phyloP scores from a whole-genome alignment of 2,329 filamentous ascomycete species.

The Lomentospora prolificans region DNA sequence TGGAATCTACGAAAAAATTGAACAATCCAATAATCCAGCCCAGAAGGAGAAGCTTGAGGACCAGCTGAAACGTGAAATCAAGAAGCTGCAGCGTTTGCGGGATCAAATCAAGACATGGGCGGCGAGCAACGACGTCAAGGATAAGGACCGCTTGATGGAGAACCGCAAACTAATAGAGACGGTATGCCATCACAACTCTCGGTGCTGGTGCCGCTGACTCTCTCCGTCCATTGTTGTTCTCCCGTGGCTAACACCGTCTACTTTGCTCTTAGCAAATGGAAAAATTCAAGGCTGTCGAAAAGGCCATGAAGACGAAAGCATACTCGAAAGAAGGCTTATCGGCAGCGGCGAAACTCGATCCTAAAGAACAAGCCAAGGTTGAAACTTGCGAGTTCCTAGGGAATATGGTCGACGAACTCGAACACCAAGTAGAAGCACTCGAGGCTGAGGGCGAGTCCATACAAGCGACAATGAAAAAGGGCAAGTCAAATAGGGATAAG shows the following conservation, averaged over 20 bases:
- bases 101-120: slow-evolving; percentile 99
- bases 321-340: slow-evolving; percentile 97
- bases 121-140: slow-evolving; percentile 97
- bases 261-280: slow-evolving; percentile 77
- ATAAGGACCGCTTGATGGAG: slow-evolving; percentile 91
- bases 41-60: slow-evolving; percentile 99
- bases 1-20: slow-evolving; percentile 94
- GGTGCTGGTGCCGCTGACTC: too few relatives aligned
- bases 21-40: slow-evolving; percentile 79
- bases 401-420: slow-evolving; percentile 81
- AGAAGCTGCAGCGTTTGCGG: slow-evolving; percentile 93
- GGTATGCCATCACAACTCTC: slow-evolving; percentile 42
- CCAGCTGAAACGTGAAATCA: slow-evolving; percentile 97
- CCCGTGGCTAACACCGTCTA: not conserved
- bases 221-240: not conserved
- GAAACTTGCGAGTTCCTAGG: slow-evolving; percentile 81
- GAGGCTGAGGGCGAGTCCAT: slow-evolving; percentile 85
- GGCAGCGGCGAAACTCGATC: slow-evolving; percentile 84
- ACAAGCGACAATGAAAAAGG: slow-evolving; percentile 87
- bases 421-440: slow-evolving; percentile 83
- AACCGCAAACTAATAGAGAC: slow-evolving; percentile 96
- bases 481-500: slow-evolving; percentile 76
- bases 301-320: slow-evolving; percentile 99
- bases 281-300: slow-evolving; percentile 99
- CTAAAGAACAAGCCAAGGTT: slow-evolving; percentile 91